These are phyloP conservation scores for Cichorium intybus DNA, from an alignment of 140 eudicot species.

Conservation along the genomic window DNA sequence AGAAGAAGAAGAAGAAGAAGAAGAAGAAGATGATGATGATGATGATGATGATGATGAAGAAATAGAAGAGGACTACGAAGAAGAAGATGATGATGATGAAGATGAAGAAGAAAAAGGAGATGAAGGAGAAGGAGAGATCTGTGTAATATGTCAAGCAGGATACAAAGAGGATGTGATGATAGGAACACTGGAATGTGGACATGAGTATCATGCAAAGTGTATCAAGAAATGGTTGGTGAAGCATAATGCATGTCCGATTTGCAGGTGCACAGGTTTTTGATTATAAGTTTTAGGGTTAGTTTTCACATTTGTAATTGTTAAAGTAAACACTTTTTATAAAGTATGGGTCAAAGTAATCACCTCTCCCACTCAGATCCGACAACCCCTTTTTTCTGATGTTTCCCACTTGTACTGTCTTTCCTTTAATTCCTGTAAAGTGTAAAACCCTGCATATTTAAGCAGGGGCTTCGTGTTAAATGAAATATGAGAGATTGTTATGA, in stretches of 20 bases:
- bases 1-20: not conserved
- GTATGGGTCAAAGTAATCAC: no score
- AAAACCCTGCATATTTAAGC: no score
- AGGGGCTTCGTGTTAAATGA: no score
- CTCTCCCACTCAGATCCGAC: no score
- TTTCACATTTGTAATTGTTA: not conserved
- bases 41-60: not conserved
- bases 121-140: not conserved
- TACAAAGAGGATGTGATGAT: not conserved
- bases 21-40: not conserved
- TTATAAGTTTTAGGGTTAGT: no score
- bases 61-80: not conserved
- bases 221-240: not conserved
- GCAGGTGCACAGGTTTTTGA: not conserved
- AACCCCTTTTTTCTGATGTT: no score
- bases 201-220: not conserved
- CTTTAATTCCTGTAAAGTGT: no score
- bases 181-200: not conserved
- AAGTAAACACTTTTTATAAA: no score
- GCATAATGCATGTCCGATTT: not conserved
- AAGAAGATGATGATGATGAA: not conserved
- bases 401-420: no score
- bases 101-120: not conserved
- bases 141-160: not conserved
- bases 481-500: no score